Percentiles rank a stretch among this genome's conserved stretches.
Conservation (phyloP, 192 early-diverging fungal genomes). For the Funneliformis geosporum region DNA sequence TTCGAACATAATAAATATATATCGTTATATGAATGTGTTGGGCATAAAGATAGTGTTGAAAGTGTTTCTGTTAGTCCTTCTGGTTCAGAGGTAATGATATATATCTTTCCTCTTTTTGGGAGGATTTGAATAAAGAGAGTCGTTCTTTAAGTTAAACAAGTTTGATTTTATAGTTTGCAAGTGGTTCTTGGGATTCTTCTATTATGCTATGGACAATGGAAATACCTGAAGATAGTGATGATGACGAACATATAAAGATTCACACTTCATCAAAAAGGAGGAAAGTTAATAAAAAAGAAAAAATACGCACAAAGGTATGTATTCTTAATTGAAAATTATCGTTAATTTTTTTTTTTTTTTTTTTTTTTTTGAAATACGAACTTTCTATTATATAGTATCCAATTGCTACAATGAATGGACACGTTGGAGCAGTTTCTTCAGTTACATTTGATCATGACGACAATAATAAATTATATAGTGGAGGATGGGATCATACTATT, state of each 20-base stretch:
- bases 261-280: conserved; percentile 43
- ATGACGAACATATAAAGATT: conserved; percentile 42
- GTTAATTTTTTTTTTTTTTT: conserved; percentile 24
- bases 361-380: too few species aligned
- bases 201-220: conserved; percentile 80
- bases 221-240: conserved; percentile 44
- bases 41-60: conserved; percentile 82
- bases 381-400: conserved; percentile 35
- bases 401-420: conserved; percentile 59
- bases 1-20: conserved; percentile 42
- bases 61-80: conserved; percentile 63
- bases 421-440: conserved; percentile 75
- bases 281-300: conserved; percentile 45
- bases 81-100: conserved; percentile 46
- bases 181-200: conserved; percentile 74
- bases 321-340: too few species aligned
- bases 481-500: conserved; percentile 93
- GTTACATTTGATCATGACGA: conserved; percentile 69
- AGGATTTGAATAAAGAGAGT: neutral
- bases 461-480: conserved; percentile 72
- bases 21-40: conserved; percentile 70
- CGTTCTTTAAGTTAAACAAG: neutral
- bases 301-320: conserved; percentile 32
- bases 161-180: conserved; percentile 56
- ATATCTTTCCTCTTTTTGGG: neutral